Base-by-base conservation (phyloP, 192 early-diverging fungal species). In the Backusella psychrophila region DNA sequence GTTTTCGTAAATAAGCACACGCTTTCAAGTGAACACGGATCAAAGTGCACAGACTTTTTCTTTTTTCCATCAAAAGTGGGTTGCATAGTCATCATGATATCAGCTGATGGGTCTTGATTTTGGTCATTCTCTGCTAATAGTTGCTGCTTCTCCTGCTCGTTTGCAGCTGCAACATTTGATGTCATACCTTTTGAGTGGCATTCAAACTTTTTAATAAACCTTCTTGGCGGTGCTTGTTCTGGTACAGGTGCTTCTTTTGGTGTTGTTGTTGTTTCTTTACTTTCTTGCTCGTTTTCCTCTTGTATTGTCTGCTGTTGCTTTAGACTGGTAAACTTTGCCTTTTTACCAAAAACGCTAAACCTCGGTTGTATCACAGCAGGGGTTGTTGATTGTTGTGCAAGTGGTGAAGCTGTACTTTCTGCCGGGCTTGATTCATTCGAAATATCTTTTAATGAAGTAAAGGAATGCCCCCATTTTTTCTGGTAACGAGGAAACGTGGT, bases 1-100 rank as follows among this genome's bases (percentile, higher is more conserved):
- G 83, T 87, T 83, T 91, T 89, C 36, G 89, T 84, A 81, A 93
- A 93, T 71, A 91, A 83, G 72, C 88, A 86, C 44, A 93, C 85
- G 67, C 87, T 87, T 81, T 93, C 91, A 9, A 93, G 82, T 42
- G 91, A 65, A 3, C 44, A 82, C 7, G 87, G 74, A 36, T 90
- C 85, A 83, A 93, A 93, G 67, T 88, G 89, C 26, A 93, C 92
- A 34, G 85, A 90, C 76, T 89, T 71, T 26, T 49, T 71, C 39
- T 44, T 71, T 19, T 15, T 49, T 15, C 11, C 17, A 15, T 39
- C 26, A 26, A 63, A 63, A 14, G 11, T 63, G 26, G 23, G 26
- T 29, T 63, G 56, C 26, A 63, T 63, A 26, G 56, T 63, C 56
- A 63, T 63, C 56, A 63, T 63, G 56, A 29, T 29, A 63, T 63